Evolutionary conservation across 805 yeast genomes (phyloP).

Genomic region (Candida qinlingensis): DNA sequence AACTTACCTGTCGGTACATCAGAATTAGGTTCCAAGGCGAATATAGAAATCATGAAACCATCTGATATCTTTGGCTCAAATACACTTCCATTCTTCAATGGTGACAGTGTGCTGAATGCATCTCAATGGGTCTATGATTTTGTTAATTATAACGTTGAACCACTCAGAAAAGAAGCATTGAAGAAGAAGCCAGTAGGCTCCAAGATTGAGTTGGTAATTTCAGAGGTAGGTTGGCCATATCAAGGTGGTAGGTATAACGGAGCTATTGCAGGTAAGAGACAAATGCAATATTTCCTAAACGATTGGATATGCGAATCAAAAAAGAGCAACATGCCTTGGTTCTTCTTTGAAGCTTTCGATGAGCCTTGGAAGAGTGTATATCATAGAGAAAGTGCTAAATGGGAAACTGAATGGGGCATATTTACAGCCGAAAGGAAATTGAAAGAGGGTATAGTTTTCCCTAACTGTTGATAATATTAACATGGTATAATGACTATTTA

Average conservation of each 20-base stretch:
- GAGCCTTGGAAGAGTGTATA: constrained; percentile 63
- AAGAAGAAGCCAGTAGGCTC: constrained; percentile 17
- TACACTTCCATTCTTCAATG: constrained; percentile 65
- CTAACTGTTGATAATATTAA: constrained; percentile 19
- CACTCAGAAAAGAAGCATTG: constrained; percentile 26
- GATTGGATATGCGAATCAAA: constrained; percentile 47
- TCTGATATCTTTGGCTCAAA: constrained; percentile 61
- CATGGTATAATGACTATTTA: not conserved
- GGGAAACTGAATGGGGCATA: constrained; percentile 75
- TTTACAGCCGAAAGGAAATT: constrained; percentile 44
- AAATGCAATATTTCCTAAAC: constrained; percentile 43
- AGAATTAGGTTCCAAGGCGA: constrained; percentile 48
- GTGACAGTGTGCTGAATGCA: constrained; percentile 42
- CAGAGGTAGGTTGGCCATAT: constrained; percentile 74
- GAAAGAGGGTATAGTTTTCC: constrained; percentile 39
- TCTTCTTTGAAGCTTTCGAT: constrained; percentile 65
- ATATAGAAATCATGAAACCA: constrained; percentile 31
- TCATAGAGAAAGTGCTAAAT: constrained; percentile 40
- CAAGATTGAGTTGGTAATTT: constrained; percentile 32
- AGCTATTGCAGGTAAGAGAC: constrained; percentile 41
- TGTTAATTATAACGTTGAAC: constrained; percentile 38
- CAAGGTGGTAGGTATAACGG: constrained; percentile 45
- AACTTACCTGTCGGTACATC: constrained; percentile 57
- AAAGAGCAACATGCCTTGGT: constrained; percentile 37
- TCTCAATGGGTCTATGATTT: constrained; percentile 49